phyloP scores from a whole-genome alignment of 2,329 filamentous ascomycete genomes.

The Paracoccidioides lutzii region DNA sequence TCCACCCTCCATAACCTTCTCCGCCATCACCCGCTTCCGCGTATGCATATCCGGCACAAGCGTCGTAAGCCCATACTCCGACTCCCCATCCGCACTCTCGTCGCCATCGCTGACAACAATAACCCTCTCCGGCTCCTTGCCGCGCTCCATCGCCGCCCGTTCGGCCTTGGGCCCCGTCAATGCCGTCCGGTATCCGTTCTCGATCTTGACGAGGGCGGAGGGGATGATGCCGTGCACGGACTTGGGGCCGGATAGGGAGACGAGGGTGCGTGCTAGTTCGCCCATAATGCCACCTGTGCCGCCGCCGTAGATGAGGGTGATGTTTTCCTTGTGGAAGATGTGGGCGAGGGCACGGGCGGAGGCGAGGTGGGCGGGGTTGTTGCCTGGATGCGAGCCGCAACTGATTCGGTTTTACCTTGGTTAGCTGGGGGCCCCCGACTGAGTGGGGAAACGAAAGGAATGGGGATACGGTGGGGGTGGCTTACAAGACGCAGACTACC shows the following conservation, averaged over 20 bases:
- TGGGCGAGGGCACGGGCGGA: slow-evolving; percentile 64
- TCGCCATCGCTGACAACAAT: slow-evolving; percentile 40
- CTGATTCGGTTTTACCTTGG: slow-evolving; percentile 23
- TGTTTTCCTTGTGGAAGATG: slow-evolving; percentile 61
- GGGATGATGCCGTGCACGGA: slow-evolving; percentile 92
- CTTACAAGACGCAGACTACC: slow-evolving; percentile 76
- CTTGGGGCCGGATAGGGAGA: slow-evolving; percentile 64
- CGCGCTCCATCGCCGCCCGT: slow-evolving; percentile 3
- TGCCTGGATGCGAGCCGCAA: slow-evolving; percentile 71
- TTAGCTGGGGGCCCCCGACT: slow-evolving; percentile 14
- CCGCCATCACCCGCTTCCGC: slow-evolving; percentile 85
- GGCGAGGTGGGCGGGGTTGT: slow-evolving; percentile 59
- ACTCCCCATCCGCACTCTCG: slow-evolving; percentile 19
- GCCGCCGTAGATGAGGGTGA: slow-evolving; percentile 83
- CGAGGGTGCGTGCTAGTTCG: slow-evolving; percentile 75
- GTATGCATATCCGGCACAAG: slow-evolving; percentile 94
- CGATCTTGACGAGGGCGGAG: slow-evolving; percentile 64
- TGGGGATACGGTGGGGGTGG: neutral
- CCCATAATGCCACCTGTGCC: slow-evolving; percentile 95
- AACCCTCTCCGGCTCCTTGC: slow-evolving; percentile 39
- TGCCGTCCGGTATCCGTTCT: slow-evolving; percentile 30
- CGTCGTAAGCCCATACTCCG: slow-evolving; percentile 65
- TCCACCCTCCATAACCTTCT: slow-evolving; percentile 68
- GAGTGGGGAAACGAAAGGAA: neutral
- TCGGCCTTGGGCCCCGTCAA: slow-evolving; percentile 1